Evolutionary conservation across 371 early-diverging fungal species (phyloP), one percentile per base, ranked within the genome.

Genomic region (Mucor ambiguus): DNA sequence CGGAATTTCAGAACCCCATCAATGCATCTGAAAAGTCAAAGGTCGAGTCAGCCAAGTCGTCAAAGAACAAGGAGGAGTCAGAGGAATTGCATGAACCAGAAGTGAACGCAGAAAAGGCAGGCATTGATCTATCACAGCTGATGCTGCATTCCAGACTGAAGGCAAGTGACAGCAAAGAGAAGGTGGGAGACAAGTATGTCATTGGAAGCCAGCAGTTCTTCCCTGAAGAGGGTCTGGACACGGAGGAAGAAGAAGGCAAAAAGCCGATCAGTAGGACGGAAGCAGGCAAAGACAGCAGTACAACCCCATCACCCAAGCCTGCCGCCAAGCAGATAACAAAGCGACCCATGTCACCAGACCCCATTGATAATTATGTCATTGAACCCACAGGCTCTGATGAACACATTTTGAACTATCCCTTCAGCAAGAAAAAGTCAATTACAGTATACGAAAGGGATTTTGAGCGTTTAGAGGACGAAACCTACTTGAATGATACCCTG

Each of bases 401-500:
- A 12, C 62, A 68, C 52, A 29, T 58, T 3, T 41, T 72, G 3
- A 62, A 35, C 2, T 72, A 72, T 20, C 72, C 72, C 0, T 72
- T 68, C 35, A 20, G 10, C 4, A 59, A 48, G 3, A 56, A 58
- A 28, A 62, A 62, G 29, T 55, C 65, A 9, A 49, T 64, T 10
- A 55, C 55, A 7, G 38, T 72, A 2, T 64, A 57, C 9, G 48
- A 64, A 28, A 37, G 49, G 22, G 72, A 72, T 44, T 22, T 59
- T 0, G 37, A 43, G 5, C 48, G 72, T 2, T 22, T 72, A 4
- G 43, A 64, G 3, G 55, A 72, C 14, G 63, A 59, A 14, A 49
- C 46, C 2, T 68, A 61, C 20, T 58, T 72, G 33, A 72, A 72
- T 46, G 72, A 72, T 30, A 61, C 68, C 5, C 44, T 72, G 16